Conservation (phyloP, 306 rosid species). For the Pyrus pyrifolia region DNA sequence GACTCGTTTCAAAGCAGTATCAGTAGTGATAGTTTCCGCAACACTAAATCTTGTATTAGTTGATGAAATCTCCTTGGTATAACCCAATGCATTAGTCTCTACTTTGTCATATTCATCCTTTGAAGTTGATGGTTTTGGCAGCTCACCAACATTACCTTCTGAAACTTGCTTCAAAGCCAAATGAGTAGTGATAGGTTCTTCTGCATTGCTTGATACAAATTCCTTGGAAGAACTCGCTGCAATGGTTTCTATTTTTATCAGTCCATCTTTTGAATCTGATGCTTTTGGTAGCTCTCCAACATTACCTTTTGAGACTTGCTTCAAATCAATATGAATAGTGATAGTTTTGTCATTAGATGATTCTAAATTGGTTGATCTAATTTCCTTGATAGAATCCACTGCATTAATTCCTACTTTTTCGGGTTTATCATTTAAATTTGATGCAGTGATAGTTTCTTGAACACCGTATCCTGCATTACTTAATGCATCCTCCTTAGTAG, state of each 20-base stretch:
- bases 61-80: background rate
- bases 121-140: background rate
- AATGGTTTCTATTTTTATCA: conserved; percentile 19
- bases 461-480: background rate
- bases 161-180: background rate
- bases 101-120: background rate
- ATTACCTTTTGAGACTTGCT: conserved; percentile 26
- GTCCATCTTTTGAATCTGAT: conserved; percentile 9
- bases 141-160: background rate
- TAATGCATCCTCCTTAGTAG: background rate
- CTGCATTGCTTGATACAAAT: conserved; percentile 2
- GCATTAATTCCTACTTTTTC: conserved; percentile 14
- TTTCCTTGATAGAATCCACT: background rate
- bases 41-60: conserved; percentile 7
- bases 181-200: background rate
- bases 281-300: conserved; percentile 25
- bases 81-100: conserved; percentile 20
- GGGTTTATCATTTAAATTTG: background rate
- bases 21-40: conserved; percentile 9
- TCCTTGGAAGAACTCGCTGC: conserved; percentile 19
- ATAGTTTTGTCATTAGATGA: background rate
- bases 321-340: conserved; percentile 26
- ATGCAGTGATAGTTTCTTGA: background rate
- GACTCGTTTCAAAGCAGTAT: background rate
- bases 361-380: background rate